A percentile compares a stretch with the other conserved stretches of the same genome.
These are phyloP conservation scores for Amaranthus palmeri DNA, from an alignment of 148 eudicot species.

Conservation along the genomic window DNA sequence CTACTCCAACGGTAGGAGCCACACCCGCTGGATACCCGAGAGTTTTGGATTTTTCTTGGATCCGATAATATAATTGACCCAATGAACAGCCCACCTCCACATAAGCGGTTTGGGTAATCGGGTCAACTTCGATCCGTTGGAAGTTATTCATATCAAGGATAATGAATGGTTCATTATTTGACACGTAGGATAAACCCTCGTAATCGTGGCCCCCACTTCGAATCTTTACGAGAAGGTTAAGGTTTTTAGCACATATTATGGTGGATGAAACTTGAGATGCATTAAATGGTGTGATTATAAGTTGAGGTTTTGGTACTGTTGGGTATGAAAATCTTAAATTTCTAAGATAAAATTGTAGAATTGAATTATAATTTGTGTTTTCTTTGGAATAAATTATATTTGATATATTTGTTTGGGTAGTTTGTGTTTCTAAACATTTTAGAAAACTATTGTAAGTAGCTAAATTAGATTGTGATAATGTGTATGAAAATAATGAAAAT, in stretches of 20 bases:
- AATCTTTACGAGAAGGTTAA: constrained; percentile 17
- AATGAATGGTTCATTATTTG: constrained; percentile 1
- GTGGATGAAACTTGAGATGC: constrained; percentile 7
- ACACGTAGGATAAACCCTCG: constrained; percentile 20
- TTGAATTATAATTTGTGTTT: not conserved
- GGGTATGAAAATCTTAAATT: constrained; percentile 2
- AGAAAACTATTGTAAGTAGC: too few species aligned
- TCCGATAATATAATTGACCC: constrained; percentile 20
- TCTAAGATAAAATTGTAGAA: not conserved
- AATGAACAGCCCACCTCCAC: constrained; percentile 18
- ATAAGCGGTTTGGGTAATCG: constrained; percentile 12
- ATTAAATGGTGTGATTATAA: not conserved
- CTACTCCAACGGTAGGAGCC: constrained; percentile 36
- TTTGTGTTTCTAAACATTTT: too few species aligned
- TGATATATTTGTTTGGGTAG: too few species aligned
- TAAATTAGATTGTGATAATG: too few species aligned
- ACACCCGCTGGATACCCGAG: constrained; percentile 24
- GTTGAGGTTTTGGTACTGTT: constrained; percentile 6
- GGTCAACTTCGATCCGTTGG: not conserved
- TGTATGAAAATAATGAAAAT: too few species aligned
- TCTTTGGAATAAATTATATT: too few species aligned
- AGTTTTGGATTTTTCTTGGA: constrained; percentile 1
- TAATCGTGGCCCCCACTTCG: constrained; percentile 29
- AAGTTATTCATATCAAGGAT: constrained; percentile 19
- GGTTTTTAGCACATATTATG: constrained; percentile 14